A percentile compares a stretch with the other conserved stretches of the same genome.
Evolutionary conservation across 129 eudicot species (phyloP).

Genomic region (Centaurea solstitialis): DNA sequence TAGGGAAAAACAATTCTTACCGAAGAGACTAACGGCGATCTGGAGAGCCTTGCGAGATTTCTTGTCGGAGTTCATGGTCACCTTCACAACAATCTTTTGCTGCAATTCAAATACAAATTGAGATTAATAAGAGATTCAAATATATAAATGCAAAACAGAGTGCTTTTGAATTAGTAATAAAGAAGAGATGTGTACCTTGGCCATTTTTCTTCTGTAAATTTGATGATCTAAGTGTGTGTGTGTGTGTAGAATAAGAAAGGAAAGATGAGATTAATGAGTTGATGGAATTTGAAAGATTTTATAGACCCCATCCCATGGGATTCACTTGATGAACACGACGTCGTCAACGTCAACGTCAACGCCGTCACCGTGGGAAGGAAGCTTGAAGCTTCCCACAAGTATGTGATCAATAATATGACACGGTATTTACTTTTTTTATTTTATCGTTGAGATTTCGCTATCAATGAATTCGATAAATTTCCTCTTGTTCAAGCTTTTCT

Average conservation of each 20-base stretch:
- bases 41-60: background rate
- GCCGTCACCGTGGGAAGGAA: background rate
- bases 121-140: background rate
- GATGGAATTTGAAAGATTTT: background rate
- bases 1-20: no score
- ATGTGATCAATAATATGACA: background rate
- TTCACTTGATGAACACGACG: background rate
- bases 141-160: background rate
- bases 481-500: no score
- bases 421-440: no score
- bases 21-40: slow-evolving; percentile 6
- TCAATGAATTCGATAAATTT: no score
- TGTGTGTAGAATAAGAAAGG: background rate
- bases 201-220: background rate
- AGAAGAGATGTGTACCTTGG: background rate
- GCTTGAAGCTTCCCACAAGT: background rate
- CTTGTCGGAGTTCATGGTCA: background rate
- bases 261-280: no score
- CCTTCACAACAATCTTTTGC: slow-evolving; percentile 30
- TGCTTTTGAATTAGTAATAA: background rate
- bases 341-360: background rate
- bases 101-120: slow-evolving; percentile 4
- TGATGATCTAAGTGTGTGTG: background rate
- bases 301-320: background rate
- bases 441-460: no score